phyloP scores from a whole-genome alignment of 2,329 filamentous ascomycete species.

The Triangularia setosa region DNA sequence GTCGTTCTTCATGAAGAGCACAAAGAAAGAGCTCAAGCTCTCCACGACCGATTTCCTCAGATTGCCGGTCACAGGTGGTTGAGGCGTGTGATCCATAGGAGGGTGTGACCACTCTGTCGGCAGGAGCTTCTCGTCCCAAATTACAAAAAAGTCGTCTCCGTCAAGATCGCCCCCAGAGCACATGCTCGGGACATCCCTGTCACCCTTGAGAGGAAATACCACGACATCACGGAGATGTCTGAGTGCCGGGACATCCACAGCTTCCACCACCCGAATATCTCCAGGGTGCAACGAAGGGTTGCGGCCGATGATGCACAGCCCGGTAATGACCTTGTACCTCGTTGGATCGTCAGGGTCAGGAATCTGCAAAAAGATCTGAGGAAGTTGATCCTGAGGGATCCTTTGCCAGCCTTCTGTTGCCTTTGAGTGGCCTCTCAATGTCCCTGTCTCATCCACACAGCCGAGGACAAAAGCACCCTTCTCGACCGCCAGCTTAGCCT shows the following conservation, averaged over 20 bases:
- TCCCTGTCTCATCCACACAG: constrained; percentile 79
- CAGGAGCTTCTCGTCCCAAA: constrained; percentile 79
- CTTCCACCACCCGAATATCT: constrained; percentile 82
- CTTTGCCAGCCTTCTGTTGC: constrained; percentile 36
- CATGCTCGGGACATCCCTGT: constrained; percentile 86
- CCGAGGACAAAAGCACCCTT: constrained; percentile 85
- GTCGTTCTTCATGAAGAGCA: constrained; percentile 90
- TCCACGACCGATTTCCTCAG: constrained; percentile 60
- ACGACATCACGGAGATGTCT: constrained; percentile 79
- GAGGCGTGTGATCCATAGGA: constrained; percentile 72
- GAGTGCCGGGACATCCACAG: constrained; percentile 70
- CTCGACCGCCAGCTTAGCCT: constrained; percentile 77
- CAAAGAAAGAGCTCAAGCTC: constrained; percentile 81
- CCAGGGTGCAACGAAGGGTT: constrained; percentile 94
- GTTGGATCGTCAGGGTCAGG: constrained; percentile 52
- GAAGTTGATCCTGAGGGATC: constrained; percentile 49
- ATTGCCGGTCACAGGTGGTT: constrained; percentile 52
- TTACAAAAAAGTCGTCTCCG: constrained; percentile 90
- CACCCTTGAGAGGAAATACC: constrained; percentile 78
- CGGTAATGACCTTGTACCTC: constrained; percentile 63
- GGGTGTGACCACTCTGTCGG: constrained; percentile 60
- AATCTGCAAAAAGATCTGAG: constrained; percentile 87
- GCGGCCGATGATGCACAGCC: constrained; percentile 77
- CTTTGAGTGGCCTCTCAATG: constrained; percentile 67
- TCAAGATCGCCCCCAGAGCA: constrained; percentile 94